Conservation (phyloP, 2,329 filamentous ascomycete genomes). For the Volutella citrinella region DNA sequence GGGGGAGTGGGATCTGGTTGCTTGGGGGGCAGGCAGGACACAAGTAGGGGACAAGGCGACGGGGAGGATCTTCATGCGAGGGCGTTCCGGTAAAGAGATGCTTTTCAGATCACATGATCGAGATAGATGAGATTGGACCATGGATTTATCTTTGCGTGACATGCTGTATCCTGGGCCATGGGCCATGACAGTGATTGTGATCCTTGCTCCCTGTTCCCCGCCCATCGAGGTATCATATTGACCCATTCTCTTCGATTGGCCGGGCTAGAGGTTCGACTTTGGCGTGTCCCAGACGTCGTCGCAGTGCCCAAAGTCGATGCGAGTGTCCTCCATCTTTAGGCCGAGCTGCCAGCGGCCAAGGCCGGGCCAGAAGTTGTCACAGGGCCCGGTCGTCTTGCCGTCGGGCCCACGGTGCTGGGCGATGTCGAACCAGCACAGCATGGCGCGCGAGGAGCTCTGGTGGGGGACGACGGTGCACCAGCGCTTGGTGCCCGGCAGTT, state of each 20-base stretch:
- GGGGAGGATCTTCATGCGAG: constrained; percentile 8
- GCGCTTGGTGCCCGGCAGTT: constrained; percentile 43
- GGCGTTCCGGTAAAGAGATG: constrained; percentile 19
- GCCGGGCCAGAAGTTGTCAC: constrained; percentile 47
- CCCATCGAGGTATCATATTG: too few relatives aligned
- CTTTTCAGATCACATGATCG: constrained; percentile 4
- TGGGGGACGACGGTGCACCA: constrained; percentile 41
- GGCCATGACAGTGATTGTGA: constrained; percentile 11
- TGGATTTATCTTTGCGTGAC: background rate
- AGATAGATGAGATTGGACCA: constrained; percentile 17
- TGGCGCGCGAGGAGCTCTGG: constrained; percentile 28
- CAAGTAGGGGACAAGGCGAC: too few relatives aligned
- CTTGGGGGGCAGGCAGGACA: too few relatives aligned
- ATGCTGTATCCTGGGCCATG: too few relatives aligned
- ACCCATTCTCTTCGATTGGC: too few relatives aligned
- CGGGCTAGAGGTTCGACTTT: constrained; percentile 21
- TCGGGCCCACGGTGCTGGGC: constrained; percentile 33
- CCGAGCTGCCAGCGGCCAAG: constrained; percentile 43
- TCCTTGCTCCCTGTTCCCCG: too few relatives aligned
- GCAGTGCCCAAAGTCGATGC: constrained; percentile 27
- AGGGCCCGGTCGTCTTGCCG: constrained; percentile 14
- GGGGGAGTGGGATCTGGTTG: constrained; percentile 4
- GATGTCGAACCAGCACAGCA: constrained; percentile 47
- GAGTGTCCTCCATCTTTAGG: constrained; percentile 35
- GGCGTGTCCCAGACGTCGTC: constrained; percentile 27